Conservation (phyloP, 495 filamentous ascomycete genomes). For the Choiromyces venosus region DNA sequence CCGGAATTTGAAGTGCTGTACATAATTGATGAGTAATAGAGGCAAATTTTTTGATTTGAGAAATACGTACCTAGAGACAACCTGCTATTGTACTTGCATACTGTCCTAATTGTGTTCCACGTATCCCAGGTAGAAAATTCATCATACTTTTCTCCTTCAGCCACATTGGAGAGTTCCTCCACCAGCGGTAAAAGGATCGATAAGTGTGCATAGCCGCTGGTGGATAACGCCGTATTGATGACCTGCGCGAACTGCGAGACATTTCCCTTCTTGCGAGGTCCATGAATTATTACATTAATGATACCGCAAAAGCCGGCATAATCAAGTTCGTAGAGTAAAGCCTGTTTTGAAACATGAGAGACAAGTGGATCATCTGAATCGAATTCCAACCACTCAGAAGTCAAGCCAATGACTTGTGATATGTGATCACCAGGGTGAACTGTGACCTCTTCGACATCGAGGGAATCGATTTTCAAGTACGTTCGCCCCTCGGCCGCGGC, state of each 20-base stretch:
- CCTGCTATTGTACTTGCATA: constrained; percentile 77
- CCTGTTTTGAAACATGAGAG: constrained; percentile 45
- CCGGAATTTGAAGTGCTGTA: constrained; percentile 71
- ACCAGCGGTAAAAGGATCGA: constrained; percentile 79
- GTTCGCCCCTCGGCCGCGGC: constrained; percentile 55
- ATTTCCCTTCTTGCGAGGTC: constrained; percentile 51
- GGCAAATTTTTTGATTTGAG: constrained; percentile 18
- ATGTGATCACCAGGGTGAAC: constrained; percentile 41
- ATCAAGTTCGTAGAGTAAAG: constrained; percentile 80
- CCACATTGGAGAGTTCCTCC: constrained; percentile 47
- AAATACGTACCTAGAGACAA: constrained; percentile 75
- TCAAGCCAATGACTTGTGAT: constrained; percentile 36
- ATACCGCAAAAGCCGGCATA: constrained; percentile 94
- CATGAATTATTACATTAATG: constrained; percentile 71
- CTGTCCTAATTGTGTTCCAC: constrained; percentile 79
- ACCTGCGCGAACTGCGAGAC: constrained; percentile 71
- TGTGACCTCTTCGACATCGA: constrained; percentile 38
- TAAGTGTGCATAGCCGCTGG: constrained; percentile 69
- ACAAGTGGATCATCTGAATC: constrained; percentile 37
- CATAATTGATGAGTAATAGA: constrained; percentile 14
- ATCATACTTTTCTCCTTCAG: constrained; percentile 27
- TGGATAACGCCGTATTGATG: constrained; percentile 70
- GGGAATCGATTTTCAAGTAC: constrained; percentile 47
- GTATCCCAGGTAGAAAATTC: constrained; percentile 67
- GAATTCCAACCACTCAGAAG: constrained; percentile 41